Conservation (phyloP, 2,329 filamentous ascomycete genomes). For the Verticillium nubilum region DNA sequence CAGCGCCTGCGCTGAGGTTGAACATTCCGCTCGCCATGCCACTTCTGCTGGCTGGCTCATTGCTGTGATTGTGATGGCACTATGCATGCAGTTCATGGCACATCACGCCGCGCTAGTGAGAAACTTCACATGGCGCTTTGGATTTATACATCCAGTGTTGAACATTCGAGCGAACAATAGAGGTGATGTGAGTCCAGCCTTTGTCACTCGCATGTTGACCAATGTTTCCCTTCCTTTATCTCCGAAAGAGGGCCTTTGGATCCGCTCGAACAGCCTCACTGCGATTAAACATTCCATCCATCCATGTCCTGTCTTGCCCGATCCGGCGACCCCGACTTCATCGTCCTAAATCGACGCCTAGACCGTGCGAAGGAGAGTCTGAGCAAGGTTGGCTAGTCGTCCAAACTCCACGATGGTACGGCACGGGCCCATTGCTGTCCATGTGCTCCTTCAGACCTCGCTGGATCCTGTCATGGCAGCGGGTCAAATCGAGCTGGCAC, state of each 20-base stretch:
- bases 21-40: neutral
- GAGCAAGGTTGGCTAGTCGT: neutral
- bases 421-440: neutral
- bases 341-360: neutral
- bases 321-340: neutral
- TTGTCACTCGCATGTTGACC: neutral
- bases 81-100: neutral
- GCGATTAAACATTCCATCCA: neutral
- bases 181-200: neutral
- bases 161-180: neutral
- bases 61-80: neutral
- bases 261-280: neutral
- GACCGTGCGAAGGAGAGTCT: neutral
- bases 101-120: neutral
- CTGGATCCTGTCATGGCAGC: too few species aligned
- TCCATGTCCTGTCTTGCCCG: neutral
- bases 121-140: neutral
- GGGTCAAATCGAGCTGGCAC: neutral
- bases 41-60: neutral
- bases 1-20: neutral
- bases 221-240: neutral
- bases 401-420: neutral
- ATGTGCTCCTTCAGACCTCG: neutral
- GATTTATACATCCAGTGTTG: neutral
- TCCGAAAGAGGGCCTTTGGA: neutral